phyloP scores from a whole-genome alignment of 176 grass and related monocot species.

The Carex parvula region DNA sequence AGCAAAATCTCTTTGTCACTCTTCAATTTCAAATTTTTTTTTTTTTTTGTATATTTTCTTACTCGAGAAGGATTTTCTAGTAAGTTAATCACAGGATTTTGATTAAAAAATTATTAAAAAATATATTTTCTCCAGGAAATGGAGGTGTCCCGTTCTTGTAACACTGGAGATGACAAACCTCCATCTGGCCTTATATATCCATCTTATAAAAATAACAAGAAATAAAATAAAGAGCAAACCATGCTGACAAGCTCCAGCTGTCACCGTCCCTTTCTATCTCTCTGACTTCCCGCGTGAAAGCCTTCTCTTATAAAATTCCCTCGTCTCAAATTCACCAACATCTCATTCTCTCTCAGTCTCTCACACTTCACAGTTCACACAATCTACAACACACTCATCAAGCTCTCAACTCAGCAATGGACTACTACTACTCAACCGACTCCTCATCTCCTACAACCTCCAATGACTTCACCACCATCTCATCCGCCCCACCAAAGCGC shows the following conservation, averaged over 20 bases:
- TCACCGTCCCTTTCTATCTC: constrained; percentile 5
- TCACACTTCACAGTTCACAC: constrained; percentile 2
- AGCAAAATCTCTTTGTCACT: neutral
- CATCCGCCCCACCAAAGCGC: constrained; percentile 61
- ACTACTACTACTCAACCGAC: constrained; percentile 20
- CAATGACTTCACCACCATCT: neutral
- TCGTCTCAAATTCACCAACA: neutral
- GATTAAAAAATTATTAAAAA: neutral
- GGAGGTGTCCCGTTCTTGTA: neutral
- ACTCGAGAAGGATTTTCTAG: neutral
- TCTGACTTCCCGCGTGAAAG: constrained; percentile 4
- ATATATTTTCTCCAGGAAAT: neutral
- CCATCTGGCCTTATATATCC: neutral
- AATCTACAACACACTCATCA: neutral
- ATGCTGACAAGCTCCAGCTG: constrained; percentile 3
- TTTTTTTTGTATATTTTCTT: neutral
- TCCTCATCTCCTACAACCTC: neutral
- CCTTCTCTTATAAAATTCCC: constrained; percentile 2
- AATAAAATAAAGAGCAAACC: neutral
- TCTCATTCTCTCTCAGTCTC: neutral
- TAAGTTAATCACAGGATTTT: neutral
- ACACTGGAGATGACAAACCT: neutral
- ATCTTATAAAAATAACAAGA: neutral
- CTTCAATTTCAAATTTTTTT: neutral
- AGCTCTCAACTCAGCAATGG: constrained; percentile 17